Percentiles rank a stretch among this genome's conserved stretches.
Conservation (phyloP, 2,329 filamentous ascomycete species). For the Ascochyta rabiei region DNA sequence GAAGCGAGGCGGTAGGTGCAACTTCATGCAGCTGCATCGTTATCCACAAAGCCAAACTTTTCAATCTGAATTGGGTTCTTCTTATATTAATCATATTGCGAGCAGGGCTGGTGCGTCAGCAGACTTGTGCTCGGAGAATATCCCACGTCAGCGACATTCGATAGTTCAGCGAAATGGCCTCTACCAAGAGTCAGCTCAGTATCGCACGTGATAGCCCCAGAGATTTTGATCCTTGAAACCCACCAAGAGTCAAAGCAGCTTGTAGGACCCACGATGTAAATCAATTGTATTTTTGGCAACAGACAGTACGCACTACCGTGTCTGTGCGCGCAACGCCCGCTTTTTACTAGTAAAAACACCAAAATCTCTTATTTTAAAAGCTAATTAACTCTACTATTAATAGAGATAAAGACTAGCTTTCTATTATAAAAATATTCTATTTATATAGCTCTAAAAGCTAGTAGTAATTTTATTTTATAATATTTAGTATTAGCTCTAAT, state of each 20-base stretch:
- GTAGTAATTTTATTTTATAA: too few species aligned
- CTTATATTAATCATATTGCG: too few species aligned
- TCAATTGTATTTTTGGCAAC: background rate
- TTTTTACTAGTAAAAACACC: too few species aligned
- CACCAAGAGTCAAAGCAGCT: background rate
- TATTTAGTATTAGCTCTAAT: too few species aligned
- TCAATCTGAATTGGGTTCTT: too few species aligned
- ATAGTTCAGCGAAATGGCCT: background rate
- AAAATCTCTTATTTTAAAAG: too few species aligned
- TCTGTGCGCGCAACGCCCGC: too few species aligned
- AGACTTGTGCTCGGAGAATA: background rate
- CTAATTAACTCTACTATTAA: too few species aligned
- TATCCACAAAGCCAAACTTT: background rate
- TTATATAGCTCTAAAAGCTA: too few species aligned
- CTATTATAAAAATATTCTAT: too few species aligned
- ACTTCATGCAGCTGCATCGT: slow-evolving; percentile 2
- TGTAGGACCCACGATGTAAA: background rate
- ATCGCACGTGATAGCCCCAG: background rate
- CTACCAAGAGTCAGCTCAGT: slow-evolving; percentile 1
- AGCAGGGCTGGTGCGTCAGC: too few species aligned
- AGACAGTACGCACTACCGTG: background rate
- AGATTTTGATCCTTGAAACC: background rate
- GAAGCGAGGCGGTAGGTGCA: background rate
- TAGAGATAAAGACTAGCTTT: too few species aligned
- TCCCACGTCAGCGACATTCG: slow-evolving; percentile 3